Percentiles rank a stretch among this genome's conserved stretches.
These are phyloP conservation scores for Rhynchosporium agropyri DNA, from an alignment of 2,329 filamentous ascomycete genomes.

Conservation along the genomic window DNA sequence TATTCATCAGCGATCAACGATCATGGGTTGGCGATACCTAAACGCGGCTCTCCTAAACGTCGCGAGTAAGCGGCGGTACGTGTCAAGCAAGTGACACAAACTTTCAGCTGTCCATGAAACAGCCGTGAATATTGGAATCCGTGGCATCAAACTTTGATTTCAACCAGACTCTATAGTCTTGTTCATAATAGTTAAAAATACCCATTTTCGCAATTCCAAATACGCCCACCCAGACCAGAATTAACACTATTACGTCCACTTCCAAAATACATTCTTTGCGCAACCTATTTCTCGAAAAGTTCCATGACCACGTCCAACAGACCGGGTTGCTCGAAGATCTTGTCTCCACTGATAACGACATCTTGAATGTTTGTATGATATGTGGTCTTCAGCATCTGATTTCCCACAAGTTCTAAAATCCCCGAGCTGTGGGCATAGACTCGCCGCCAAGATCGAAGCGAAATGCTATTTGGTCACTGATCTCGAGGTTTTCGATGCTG, in stretches of 20 bases:
- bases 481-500: not conserved
- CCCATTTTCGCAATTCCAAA: conserved; percentile 8
- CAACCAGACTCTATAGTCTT: not conserved
- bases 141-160: not conserved
- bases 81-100: too few relatives aligned
- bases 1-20: too few relatives aligned
- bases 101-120: not conserved
- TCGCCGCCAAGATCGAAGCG: not conserved
- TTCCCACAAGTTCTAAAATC: not conserved
- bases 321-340: not conserved
- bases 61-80: too few relatives aligned
- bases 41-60: too few relatives aligned
- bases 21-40: too few relatives aligned
- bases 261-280: not conserved
- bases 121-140: not conserved
- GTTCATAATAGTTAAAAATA: not conserved
- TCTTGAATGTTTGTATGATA: not conserved
- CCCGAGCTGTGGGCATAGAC: not conserved
- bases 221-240: not conserved
- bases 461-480: not conserved
- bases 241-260: not conserved
- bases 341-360: conserved; percentile 4
- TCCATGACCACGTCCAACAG: not conserved
- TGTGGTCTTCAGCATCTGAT: not conserved
- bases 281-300: not conserved